Percentiles rank a stretch among this genome's conserved stretches.
Conservation (phyloP, 1,139 yeast genomes). For the Candida glucosophila region DNA sequence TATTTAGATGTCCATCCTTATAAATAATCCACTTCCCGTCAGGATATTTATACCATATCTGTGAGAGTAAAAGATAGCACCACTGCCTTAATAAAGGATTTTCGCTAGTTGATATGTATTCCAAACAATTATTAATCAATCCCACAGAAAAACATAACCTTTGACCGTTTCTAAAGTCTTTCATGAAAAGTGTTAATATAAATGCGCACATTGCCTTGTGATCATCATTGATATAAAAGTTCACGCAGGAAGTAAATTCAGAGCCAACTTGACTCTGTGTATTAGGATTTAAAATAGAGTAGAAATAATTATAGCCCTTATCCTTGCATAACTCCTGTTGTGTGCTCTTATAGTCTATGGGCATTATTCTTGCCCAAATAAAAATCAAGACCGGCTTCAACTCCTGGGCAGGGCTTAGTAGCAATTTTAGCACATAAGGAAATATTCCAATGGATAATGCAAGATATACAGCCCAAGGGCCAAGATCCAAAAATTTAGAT, state of each 20-base stretch:
- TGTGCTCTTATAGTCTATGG: constrained; percentile 83
- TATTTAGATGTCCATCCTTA: constrained; percentile 55
- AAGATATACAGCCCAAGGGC: constrained; percentile 95
- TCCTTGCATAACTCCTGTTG: constrained; percentile 91
- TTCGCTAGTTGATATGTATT: constrained; percentile 63
- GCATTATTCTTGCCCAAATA: constrained; percentile 97
- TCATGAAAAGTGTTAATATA: constrained; percentile 73
- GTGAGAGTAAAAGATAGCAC: constrained; percentile 76
- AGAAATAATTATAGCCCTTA: constrained; percentile 82
- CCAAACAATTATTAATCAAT: constrained; percentile 58
- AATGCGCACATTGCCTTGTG: constrained; percentile 96
- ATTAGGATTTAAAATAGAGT: constrained; percentile 51
- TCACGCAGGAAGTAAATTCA: constrained; percentile 10
- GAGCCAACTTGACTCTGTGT: constrained; percentile 19
- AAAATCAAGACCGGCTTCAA: constrained; percentile 88
- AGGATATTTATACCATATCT: constrained; percentile 63
- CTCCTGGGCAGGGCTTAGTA: constrained; percentile 95
- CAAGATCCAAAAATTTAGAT: constrained; percentile 81
- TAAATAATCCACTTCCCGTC: constrained; percentile 71
- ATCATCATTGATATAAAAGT: constrained; percentile 44
- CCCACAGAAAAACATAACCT: constrained; percentile 70
- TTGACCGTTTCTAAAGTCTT: constrained; percentile 76
- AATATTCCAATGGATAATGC: constrained; percentile 92
- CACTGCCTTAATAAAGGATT: constrained; percentile 86
- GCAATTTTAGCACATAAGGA: constrained; percentile 82